These are phyloP conservation scores for Tubosaeta brunneosetosa DNA, from an alignment of 768 basidiomycete species.

Conservation along the genomic window DNA sequence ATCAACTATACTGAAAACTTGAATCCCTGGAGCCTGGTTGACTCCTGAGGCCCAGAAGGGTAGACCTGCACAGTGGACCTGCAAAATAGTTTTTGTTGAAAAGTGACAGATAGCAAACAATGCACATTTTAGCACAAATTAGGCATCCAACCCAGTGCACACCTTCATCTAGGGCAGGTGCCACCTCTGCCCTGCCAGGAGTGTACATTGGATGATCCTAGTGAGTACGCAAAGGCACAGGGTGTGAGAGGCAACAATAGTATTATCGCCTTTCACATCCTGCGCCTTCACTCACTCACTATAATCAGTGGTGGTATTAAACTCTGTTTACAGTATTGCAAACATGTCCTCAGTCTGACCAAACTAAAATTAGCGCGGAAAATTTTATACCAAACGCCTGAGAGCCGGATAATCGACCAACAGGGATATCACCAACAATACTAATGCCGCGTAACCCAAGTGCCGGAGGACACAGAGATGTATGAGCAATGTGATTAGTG, in stretches of 20 bases:
- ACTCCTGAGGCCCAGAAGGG: conserved; percentile 39
- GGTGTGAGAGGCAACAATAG: conserved; percentile 49
- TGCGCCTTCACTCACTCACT: no score
- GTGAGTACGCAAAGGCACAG: conserved; percentile 53
- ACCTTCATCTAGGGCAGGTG: conserved; percentile 51
- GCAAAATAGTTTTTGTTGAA: conserved; percentile 4
- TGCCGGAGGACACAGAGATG: conserved; percentile 66
- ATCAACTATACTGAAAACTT: conserved; percentile 45
- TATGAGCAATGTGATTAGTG: conserved; percentile 64
- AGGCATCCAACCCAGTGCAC: conserved; percentile 68
- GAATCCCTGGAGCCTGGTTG: conserved; percentile 41
- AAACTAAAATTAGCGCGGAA: background rate
- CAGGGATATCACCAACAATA: background rate
- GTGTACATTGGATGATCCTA: conserved; percentile 70
- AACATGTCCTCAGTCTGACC: background rate
- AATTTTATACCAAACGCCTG: background rate
- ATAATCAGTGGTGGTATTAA: conserved; percentile 11
- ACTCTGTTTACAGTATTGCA: conserved; percentile 2
- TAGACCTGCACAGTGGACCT: conserved; percentile 64
- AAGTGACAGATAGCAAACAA: background rate
- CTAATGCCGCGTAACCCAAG: conserved; percentile 34
- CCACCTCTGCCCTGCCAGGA: conserved; percentile 65
- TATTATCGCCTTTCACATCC: no score
- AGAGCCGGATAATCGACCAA: conserved; percentile 4
- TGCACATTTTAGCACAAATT: conserved; percentile 43